Evolutionary conservation across 2,329 filamentous ascomycete genomes (phyloP), one percentile per base, ranked within the genome.

Genomic region (Cryphonectria parasitica): DNA sequence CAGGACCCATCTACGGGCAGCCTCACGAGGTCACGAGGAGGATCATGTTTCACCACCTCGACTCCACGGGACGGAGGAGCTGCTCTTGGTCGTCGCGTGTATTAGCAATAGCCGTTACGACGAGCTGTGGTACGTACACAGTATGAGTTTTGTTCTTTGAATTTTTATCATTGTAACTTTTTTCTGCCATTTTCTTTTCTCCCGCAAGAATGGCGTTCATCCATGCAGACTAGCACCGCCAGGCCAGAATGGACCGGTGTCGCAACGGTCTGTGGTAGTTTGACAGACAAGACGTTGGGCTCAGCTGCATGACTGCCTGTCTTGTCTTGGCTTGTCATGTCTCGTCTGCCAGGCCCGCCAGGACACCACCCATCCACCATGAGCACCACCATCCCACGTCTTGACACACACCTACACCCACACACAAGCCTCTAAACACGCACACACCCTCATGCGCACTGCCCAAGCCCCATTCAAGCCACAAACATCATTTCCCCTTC

Each of bases 1-100:
- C 54, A 17, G 54, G 25, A 28, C 28, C 54, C 54, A 58, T 58
- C 54, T 17, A 58, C 54, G 54, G 54, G 28, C 54, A 58, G 54
- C 54, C 54, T 58, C 54, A 58, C 25, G 54, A 58, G 54, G 54
- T 58, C 54, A 58, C 54, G 54, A 58, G 54, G 54, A 31, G 54
- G 54, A 17, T 28, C 45, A 28, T 58, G 54, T 58, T 58, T 58
- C 54, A 58, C 25, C 19, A 58, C 5, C 25, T 31, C n/a, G 25
- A 31, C 54, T 49, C 54, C 54, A 58, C 25, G 25, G 54, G 13
- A 49, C 1, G 45, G 45, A n/a, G 25, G 54, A 17, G 54, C 54
- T 8, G 10, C 17, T 45, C 17, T 49, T 49, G 54, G 54, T 31
- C 10, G 54, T 31, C 10, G 52, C 11, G 25, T 31, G 25, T 28